A percentile compares a stretch with the other conserved stretches of the same genome.
Evolutionary conservation across 345 rosid genomes (phyloP).

Genomic region (Excoecaria agallocha): DNA sequence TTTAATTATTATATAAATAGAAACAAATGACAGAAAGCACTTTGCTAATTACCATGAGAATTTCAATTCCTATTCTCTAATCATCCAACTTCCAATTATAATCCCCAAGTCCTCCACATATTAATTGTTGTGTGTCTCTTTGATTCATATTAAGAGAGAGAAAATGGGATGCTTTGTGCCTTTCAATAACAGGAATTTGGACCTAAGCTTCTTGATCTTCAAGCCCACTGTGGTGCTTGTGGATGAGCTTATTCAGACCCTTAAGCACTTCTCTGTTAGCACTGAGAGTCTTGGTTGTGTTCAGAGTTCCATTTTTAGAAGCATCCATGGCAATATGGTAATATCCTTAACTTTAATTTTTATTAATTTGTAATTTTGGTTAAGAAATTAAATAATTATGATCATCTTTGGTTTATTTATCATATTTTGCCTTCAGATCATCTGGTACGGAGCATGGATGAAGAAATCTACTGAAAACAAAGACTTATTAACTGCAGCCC

Average conservation of each 20-base stretch:
- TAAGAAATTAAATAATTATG: not conserved
- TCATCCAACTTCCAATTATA: not conserved
- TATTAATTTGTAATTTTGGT: not conserved
- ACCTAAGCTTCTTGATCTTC: constrained; percentile 41
- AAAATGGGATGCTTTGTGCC: constrained; percentile 47
- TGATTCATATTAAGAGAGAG: not conserved
- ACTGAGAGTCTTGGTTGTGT: constrained; percentile 49
- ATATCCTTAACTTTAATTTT: not conserved
- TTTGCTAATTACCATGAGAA: not conserved
- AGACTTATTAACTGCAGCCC: constrained; percentile 31
- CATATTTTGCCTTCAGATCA: constrained; percentile 34
- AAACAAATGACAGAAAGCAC: not conserved
- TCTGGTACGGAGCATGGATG: constrained; percentile 67
- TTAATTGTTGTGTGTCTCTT: not conserved
- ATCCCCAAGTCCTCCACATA: not conserved
- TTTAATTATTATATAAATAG: not conserved
- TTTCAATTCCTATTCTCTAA: not conserved
- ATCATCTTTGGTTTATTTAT: not conserved
- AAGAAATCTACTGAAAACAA: constrained; percentile 47
- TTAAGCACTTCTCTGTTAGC: constrained; percentile 36
- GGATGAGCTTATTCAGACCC: constrained; percentile 41
- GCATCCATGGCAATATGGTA: constrained; percentile 69
- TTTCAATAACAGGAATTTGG: constrained; percentile 43
- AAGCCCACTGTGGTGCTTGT: constrained; percentile 37
- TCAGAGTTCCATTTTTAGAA: constrained; percentile 50